Evolutionary conservation across 805 yeast species (phyloP).

Genomic region (Wickerhamiella spandovensis): DNA sequence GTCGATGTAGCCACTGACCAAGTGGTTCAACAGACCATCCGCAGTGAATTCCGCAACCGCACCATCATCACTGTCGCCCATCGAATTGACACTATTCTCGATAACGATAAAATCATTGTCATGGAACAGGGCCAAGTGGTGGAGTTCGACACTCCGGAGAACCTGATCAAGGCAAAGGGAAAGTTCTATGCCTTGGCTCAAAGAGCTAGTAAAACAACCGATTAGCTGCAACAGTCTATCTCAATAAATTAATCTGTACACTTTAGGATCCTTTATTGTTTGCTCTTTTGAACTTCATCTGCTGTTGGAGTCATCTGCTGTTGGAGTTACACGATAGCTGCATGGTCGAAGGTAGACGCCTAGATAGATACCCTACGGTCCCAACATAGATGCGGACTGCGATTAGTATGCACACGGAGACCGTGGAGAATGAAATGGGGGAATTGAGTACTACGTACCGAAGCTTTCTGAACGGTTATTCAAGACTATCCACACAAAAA

Average conservation of each 20-base stretch:
- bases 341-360: no score
- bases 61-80: constrained; percentile 76
- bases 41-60: constrained; percentile 46
- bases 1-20: constrained; percentile 69
- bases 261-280: no score
- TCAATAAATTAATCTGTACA: no score
- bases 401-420: neutral
- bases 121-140: constrained; percentile 27
- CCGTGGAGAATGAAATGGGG: neutral
- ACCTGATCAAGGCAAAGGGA: constrained; percentile 41
- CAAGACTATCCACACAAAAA: neutral
- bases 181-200: constrained; percentile 5
- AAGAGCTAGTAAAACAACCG: neutral
- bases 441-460: neutral
- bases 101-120: constrained; percentile 58
- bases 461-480: neutral
- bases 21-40: constrained; percentile 54
- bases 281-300: no score
- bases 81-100: constrained; percentile 52
- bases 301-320: no score
- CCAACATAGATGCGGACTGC: neutral
- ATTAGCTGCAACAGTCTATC: no score
- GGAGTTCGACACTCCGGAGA: constrained; percentile 55
- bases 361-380: no score
- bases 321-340: no score